Base-by-base conservation (phyloP, 2,329 filamentous ascomycete genomes). In the Cytospora paraplurivora region DNA sequence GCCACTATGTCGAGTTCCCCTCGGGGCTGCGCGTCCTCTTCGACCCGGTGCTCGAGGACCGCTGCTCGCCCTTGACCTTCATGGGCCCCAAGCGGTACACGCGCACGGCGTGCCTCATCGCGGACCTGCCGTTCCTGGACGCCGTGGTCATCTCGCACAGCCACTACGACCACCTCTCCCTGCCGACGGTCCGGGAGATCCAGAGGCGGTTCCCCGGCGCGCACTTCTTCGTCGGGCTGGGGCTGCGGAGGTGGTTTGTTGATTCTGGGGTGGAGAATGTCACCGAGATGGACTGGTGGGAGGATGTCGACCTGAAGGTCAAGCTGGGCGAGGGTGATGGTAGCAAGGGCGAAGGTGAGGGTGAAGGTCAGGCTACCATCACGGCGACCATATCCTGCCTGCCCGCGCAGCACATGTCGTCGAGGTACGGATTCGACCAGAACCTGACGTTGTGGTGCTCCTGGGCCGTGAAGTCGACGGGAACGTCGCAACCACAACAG, bases 201-300 rank as follows among this genome's bases (percentile, higher is more conserved):
- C 82, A 87, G 61, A 82, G 86, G 68, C 80, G 84, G 59, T 88
- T 95, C 71, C 92, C 92, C 0, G 83, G 90, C 15, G 92, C 86
- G 49, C 92, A 96, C 68, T 97, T 95, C 78, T 95, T 97, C 67
- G 93, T 93, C 27, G 92, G 92, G 0, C 76, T 97, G 4, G 92
- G 92, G 2, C 86, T 96, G 63, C 91, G 90, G 75, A 79, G 84
- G 55, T 97, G 93, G 93, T 97, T 98, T 75, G 79, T 81, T 54
- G 78, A 81, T 4, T 82, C 81, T 33, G 92, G 91, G 1, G 85
- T 97, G 60, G 68, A 83, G 1, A 91, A 92, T 64, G 88, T 94
- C 51, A 96, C 92, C 0, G 93, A 97, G 77, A 76, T 97, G 71
- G 94, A 98, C 76, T 97, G 94, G 94, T 97, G 94, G 94, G 88